These are phyloP conservation scores for Fusarium humuli DNA, from an alignment of 2,329 filamentous ascomycete genomes.

Conservation along the genomic window DNA sequence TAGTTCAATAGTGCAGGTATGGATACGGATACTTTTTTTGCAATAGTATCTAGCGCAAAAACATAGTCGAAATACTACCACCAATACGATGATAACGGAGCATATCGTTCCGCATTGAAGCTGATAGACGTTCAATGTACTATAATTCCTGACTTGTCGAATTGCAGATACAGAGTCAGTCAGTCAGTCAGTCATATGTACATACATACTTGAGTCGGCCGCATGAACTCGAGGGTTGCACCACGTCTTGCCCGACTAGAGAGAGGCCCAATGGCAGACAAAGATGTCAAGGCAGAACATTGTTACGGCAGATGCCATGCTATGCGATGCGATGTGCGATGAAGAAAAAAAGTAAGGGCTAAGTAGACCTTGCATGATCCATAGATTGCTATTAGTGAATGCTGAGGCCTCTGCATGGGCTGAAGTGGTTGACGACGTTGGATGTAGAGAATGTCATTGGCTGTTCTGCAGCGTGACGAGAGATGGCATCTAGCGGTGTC, in stretches of 20 bases:
- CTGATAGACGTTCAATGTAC: not conserved
- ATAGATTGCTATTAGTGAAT: constrained; percentile 34
- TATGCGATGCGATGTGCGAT: constrained; percentile 20
- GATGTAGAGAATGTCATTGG: constrained; percentile 33
- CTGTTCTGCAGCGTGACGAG: constrained; percentile 42
- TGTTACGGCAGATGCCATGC: constrained; percentile 20
- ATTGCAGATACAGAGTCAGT: not conserved
- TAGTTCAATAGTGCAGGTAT: not conserved
- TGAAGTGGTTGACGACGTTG: constrained; percentile 33
- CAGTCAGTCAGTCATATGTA: constrained; percentile 3
- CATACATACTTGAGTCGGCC: constrained; percentile 10
- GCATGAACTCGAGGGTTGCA: constrained; percentile 40
- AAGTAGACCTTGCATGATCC: constrained; percentile 38
- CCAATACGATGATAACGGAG: constrained; percentile 29
- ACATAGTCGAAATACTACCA: constrained; percentile 7
- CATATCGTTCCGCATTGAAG: constrained; percentile 22
- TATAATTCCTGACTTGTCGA: constrained; percentile 8
- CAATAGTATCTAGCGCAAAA: constrained; percentile 4
- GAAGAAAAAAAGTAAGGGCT: constrained; percentile 4
- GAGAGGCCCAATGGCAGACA: constrained; percentile 23
- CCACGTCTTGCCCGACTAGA: constrained; percentile 25
- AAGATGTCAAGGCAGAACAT: constrained; percentile 12
- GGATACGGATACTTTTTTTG: not conserved
- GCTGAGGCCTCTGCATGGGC: constrained; percentile 30
- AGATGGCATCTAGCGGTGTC: constrained; percentile 33